A percentile compares a stretch with the other conserved stretches of the same genome.
Evolutionary conservation across 2,329 filamentous ascomycete species (phyloP).

Genomic region (Gyromitra esculenta): DNA sequence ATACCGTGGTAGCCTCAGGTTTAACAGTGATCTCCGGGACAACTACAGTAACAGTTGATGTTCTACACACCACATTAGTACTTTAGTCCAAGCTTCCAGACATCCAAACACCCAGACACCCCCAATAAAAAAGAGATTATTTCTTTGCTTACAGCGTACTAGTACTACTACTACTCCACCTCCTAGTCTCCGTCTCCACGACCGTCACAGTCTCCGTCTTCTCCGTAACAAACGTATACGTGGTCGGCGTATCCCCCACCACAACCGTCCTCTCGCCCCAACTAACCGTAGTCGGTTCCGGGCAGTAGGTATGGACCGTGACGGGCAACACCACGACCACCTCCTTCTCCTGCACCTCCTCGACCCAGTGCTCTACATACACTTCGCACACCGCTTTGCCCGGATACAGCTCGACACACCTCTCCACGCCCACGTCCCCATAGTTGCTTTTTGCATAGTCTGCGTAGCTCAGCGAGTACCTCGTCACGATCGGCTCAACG

Average conservation of each 20-base stretch:
- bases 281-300: slow-evolving; percentile 23
- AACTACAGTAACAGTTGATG: slow-evolving; percentile 26
- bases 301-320: slow-evolving; percentile 43
- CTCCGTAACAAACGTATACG: slow-evolving; percentile 37
- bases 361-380: slow-evolving; percentile 34
- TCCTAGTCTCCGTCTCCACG: slow-evolving; percentile 16
- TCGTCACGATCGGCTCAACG: slow-evolving; percentile 30
- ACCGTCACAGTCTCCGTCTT: slow-evolving; percentile 12
- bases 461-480: slow-evolving; percentile 27
- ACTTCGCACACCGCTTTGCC: slow-evolving; percentile 23
- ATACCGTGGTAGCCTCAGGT: slow-evolving; percentile 3
- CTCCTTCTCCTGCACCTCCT: slow-evolving; percentile 13
- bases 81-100: background rate
- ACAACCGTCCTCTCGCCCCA: slow-evolving; percentile 12
- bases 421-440: slow-evolving; percentile 27
- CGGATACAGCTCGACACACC: slow-evolving; percentile 3
- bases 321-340: slow-evolving; percentile 14
- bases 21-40: background rate
- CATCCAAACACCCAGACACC: background rate
- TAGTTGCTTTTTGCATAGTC: slow-evolving; percentile 11
- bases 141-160: slow-evolving; percentile 26
- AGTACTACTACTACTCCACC: background rate
- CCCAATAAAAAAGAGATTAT: background rate
- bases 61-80: background rate
- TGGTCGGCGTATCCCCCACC: slow-evolving; percentile 17